phyloP scores from a whole-genome alignment of 2,329 filamentous ascomycete species.

The Penicillium sp. region DNA sequence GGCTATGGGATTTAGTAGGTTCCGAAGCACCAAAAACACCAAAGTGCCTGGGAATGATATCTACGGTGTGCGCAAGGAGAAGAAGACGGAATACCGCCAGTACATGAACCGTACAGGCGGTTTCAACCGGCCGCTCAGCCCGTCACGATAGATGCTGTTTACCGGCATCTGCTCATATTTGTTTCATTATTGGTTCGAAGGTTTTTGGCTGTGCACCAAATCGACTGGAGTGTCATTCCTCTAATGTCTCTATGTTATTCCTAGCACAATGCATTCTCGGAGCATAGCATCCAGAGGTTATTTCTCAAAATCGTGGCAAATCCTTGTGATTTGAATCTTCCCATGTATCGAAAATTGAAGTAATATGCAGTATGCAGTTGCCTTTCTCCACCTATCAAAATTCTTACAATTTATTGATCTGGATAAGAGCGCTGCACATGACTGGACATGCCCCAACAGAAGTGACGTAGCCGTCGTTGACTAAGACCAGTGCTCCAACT shows the following conservation, averaged over 20 bases:
- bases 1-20: slow-evolving; percentile 87
- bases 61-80: slow-evolving; percentile 82
- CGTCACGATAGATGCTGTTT: slow-evolving; percentile 33
- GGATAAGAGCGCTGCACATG: slow-evolving; percentile 21
- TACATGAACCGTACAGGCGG: slow-evolving; percentile 70
- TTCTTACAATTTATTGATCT: neutral
- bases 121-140: slow-evolving; percentile 53
- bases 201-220: slow-evolving; percentile 2
- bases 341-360: neutral
- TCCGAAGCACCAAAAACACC: slow-evolving; percentile 82
- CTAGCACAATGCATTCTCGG: slow-evolving; percentile 31
- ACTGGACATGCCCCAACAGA: slow-evolving; percentile 15
- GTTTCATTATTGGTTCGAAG: neutral
- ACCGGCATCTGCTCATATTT: neutral
- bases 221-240: slow-evolving; percentile 10
- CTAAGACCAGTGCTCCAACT: slow-evolving; percentile 3
- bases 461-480: slow-evolving; percentile 30
- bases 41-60: slow-evolving; percentile 87
- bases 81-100: slow-evolving; percentile 92
- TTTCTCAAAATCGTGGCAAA: slow-evolving; percentile 8
- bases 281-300: slow-evolving; percentile 24
- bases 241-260: slow-evolving; percentile 4
- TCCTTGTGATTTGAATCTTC: slow-evolving; percentile 10
- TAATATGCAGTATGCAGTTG: neutral
- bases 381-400: neutral